Base-by-base conservation (phyloP, 2,329 filamentous ascomycete species). In the Aspergillus fumigatus region DNA sequence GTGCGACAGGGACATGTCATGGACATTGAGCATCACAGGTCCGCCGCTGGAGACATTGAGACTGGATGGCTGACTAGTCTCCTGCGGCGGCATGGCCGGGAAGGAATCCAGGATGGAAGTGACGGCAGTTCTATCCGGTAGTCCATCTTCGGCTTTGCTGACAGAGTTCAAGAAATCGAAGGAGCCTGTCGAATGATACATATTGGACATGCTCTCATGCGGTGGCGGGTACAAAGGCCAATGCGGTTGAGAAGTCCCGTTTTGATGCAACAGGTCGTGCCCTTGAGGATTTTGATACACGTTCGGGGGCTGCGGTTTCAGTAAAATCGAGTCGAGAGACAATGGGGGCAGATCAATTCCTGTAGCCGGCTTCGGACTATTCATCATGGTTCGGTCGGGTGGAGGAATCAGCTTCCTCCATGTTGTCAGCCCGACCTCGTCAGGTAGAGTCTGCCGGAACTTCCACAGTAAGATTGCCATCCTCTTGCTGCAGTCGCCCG, bases 401-500 rank as follows among this genome's bases (percentile, higher is more conserved):
- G 73, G 73, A 26, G 73, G 69, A 25, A 75, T 68, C 26, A 80
- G 60, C 48, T 68, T 72, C 56, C 74, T 70, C 77, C 77, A 80
- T 14, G 73, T 77, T 1, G 77, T 79, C 1, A 71, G 75, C 29
- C 75, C 76, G 25, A 72, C 71, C 55, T 76, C 70, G 6, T 68
- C 68, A 17, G 67, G 65, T 6, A 67, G 64, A n/a, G 75, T 75
- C 60, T 77, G 72, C 6, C 73, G 73, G 63, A 80, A 80, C 52
- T 74, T 77, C 77, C 77, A 80, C 19, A 77, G 67, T 14, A 80
- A 57, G 48, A 79, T 70, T 2, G 75, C 75, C 67, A 78, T 73
- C 26, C 73, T 67, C 59, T 74, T 72, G 45, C 69, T 67, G 48
- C 72, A 66, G 19, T 67, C 66, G 11, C 58, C 60, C 2, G 64